Conservation (phyloP, 306 rosid genomes). For the Fragaria ananassa region DNA sequence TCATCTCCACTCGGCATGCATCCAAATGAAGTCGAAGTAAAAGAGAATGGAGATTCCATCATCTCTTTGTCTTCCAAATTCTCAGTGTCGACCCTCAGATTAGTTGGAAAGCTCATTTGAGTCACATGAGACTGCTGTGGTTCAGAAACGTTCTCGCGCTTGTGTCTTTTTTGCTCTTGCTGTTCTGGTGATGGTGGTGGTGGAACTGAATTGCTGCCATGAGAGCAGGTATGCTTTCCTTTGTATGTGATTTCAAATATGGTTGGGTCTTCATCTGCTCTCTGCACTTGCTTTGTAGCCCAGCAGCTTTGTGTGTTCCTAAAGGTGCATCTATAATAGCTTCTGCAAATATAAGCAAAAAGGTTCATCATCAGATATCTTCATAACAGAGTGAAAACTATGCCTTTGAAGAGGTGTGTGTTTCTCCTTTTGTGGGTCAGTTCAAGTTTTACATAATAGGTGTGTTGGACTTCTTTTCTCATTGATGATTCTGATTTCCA, state of each 20-base stretch:
- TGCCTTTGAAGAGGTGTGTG: background rate
- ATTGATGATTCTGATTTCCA: background rate
- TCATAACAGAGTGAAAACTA: background rate
- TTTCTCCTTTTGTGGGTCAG: background rate
- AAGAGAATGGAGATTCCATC: slow-evolving; percentile 43
- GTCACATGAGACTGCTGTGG: slow-evolving; percentile 31
- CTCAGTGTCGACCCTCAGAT: slow-evolving; percentile 30
- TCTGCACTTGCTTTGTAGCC: slow-evolving; percentile 95
- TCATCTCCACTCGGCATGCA: slow-evolving; percentile 27
- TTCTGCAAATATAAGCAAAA: slow-evolving; percentile 58
- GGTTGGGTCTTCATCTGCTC: slow-evolving; percentile 78
- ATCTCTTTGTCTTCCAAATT: slow-evolving; percentile 38
- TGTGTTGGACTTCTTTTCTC: background rate
- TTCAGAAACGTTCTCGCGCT: slow-evolving; percentile 3
- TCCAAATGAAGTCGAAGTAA: slow-evolving; percentile 56
- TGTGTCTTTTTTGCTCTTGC: slow-evolving; percentile 39
- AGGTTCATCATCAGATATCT: slow-evolving; percentile 30
- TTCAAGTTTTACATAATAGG: background rate
- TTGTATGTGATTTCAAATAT: slow-evolving; percentile 76
- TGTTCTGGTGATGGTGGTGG: slow-evolving; percentile 58
- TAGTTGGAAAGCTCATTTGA: slow-evolving; percentile 20
- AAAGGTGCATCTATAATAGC: slow-evolving; percentile 92
- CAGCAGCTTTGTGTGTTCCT: slow-evolving; percentile 72
- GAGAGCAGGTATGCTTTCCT: slow-evolving; percentile 79
- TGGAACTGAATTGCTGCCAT: slow-evolving; percentile 39